Evolutionary conservation across 345 rosid species (phyloP), one percentile per base, ranked within the genome.

Genomic region (Citrus maxima): DNA sequence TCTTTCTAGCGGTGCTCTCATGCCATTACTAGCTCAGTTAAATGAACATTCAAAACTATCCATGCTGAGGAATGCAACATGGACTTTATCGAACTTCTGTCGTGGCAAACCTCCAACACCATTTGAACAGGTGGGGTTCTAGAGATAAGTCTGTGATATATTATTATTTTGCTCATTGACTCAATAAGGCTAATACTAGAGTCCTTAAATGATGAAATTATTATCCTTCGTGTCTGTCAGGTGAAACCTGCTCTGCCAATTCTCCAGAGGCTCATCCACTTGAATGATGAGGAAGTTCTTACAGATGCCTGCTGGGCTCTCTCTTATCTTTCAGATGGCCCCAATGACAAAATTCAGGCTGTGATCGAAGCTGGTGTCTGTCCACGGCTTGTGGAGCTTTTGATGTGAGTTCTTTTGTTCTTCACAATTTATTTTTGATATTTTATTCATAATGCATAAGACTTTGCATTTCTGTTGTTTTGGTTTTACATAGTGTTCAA

Each of bases 221-320:
- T 42, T 74, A 7, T 46, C 42, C 28, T 64, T 81, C 75, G 70
- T 78, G 77, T 58, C 38, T 77, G 78, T 73, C 82, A 93, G 98
- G 96, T 92, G 78, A 89, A 88, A 85, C 92, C 96, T 79, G 98
- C 98, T 5, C 78, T 93, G 78, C 90, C 97, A 30, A 78, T 89
- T 85, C 92, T 93, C 55, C 90, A 86, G 80, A 89, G 89, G 72
- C 98, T 93, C 70, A 89, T 93, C 51, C 84, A 86, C 82, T 82
- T 87, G 69, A 85, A 85, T 78, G 98, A 93, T 84, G 98, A 93
- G 81, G 98, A 93, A 88, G 96, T 93, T 79, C 81, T 93, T 62
- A 90, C 98, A 28, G 96, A 93, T 90, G 96, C 95, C 32, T 92
- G 98, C 81, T 93, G 98, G 98, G 98, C 94, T 72, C 87, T 89